A percentile compares a stretch with the other conserved stretches of the same genome.
Conservation (phyloP, 306 rosid genomes). For the Vicia sativa region DNA sequence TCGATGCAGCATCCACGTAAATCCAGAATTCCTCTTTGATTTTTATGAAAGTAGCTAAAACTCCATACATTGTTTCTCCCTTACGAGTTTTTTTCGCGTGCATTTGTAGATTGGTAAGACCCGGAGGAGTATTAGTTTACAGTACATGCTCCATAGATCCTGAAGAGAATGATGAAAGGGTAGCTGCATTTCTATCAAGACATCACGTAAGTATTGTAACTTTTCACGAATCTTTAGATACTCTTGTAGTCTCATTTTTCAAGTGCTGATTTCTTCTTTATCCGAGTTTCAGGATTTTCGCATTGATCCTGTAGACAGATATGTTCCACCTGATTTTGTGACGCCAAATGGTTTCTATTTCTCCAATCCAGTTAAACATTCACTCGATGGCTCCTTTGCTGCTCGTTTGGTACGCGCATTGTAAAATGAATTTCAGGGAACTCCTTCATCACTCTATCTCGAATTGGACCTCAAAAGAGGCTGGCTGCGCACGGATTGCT, state of each 20-base stretch:
- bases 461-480: background rate
- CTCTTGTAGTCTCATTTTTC: constrained; percentile 17
- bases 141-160: constrained; percentile 95
- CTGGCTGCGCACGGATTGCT: constrained; percentile 9
- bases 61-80: background rate
- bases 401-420: constrained; percentile 63
- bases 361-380: constrained; percentile 77
- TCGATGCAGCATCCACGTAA: constrained; percentile 80
- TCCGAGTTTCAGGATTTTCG: constrained; percentile 64
- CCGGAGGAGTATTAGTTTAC: constrained; percentile 78
- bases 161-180: constrained; percentile 85
- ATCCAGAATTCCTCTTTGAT: constrained; percentile 24
- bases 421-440: constrained; percentile 34
- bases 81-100: constrained; percentile 37
- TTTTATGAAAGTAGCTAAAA: constrained; percentile 23
- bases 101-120: constrained; percentile 70
- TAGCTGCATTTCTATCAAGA: constrained; percentile 75
- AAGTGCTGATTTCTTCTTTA: constrained; percentile 35
- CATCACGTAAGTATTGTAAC: constrained; percentile 61
- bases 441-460: constrained; percentile 21
- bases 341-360: constrained; percentile 66
- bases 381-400: constrained; percentile 78
- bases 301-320: constrained; percentile 59
- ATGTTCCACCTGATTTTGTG: constrained; percentile 65
- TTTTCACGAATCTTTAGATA: constrained; percentile 5